A percentile compares a stretch with the other conserved stretches of the same genome.
Conservation (phyloP, 495 filamentous ascomycete species). For the Aspergillus taichungensis region DNA sequence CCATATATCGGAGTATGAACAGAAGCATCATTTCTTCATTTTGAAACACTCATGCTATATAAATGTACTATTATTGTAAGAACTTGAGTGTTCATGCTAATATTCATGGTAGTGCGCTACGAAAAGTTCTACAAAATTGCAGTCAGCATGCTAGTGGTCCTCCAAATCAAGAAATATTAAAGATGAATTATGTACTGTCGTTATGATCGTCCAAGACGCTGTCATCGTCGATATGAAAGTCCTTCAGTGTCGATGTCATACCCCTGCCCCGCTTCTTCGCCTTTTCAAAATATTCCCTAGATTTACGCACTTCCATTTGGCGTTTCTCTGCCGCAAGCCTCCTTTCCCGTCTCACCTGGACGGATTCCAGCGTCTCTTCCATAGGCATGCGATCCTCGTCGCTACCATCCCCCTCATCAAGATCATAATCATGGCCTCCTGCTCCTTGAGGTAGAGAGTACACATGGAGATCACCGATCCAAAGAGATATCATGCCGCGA, state of each 20-base stretch:
- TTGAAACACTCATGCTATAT: too few species aligned
- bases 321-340: conserved; percentile 28
- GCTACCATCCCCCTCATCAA: conserved; percentile 13
- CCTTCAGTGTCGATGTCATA: conserved; percentile 24
- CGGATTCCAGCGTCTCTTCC: conserved; percentile 15
- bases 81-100: too few species aligned
- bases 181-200: too few species aligned
- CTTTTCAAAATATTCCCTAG: conserved; percentile 28
- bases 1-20: conserved; percentile 50
- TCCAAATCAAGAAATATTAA: too few species aligned
- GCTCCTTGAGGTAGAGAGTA: conserved; percentile 17
- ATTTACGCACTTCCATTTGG: conserved; percentile 21
- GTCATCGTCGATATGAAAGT: conserved; percentile 25
- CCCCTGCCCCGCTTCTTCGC: conserved; percentile 25
- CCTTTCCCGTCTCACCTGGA: conserved; percentile 23
- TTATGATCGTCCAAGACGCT: neutral
- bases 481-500: conserved; percentile 58
- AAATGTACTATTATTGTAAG: too few species aligned
- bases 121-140: too few species aligned
- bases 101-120: too few species aligned
- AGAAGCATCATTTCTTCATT: too few species aligned
- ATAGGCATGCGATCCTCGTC: conserved; percentile 10
- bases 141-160: too few species aligned
- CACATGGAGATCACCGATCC: conserved; percentile 53
- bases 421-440: conserved; percentile 3